phyloP scores from a whole-genome alignment of 257 asterid genomes.

The Plantago ovata region DNA sequence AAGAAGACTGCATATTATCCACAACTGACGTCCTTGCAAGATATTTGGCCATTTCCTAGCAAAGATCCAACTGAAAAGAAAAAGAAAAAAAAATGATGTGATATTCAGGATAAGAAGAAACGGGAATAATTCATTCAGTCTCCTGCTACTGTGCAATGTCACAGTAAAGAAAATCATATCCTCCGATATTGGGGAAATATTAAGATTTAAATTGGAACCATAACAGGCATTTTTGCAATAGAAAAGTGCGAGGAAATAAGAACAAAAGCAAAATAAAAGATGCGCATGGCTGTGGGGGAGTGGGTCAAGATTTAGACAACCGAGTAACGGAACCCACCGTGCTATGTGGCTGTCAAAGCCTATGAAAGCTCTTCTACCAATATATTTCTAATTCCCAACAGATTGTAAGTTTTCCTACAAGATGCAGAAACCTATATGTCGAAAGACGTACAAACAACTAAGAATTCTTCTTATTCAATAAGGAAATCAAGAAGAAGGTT shows the following conservation, averaged over 20 bases:
- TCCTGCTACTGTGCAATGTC: not conserved
- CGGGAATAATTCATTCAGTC: slow-evolving; percentile 2
- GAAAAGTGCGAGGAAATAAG: not conserved
- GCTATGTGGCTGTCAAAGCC: too few relatives aligned
- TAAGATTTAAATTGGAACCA: slow-evolving; percentile 3
- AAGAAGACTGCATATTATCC: slow-evolving; percentile 72
- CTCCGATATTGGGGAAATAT: slow-evolving; percentile 1
- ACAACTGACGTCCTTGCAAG: slow-evolving; percentile 85
- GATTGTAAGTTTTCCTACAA: too few relatives aligned
- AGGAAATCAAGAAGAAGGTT: too few relatives aligned
- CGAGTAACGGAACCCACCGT: too few relatives aligned
- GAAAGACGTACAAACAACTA: too few relatives aligned
- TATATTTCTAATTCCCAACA: too few relatives aligned
- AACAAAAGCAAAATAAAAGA: not conserved
- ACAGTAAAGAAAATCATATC: not conserved
- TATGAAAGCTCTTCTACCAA: too few relatives aligned
- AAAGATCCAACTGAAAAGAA: slow-evolving; percentile 87
- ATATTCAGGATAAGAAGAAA: slow-evolving; percentile 18
- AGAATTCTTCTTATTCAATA: too few relatives aligned
- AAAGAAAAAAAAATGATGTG: slow-evolving; percentile 16
- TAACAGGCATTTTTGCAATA: not conserved
- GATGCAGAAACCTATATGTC: too few relatives aligned
- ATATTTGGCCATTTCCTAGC: slow-evolving; percentile 95
- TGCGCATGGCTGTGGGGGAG: too few relatives aligned
- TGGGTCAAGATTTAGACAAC: too few relatives aligned